Evolutionary conservation across 352 stramenopile species (phyloP).

Genomic region (Globisporangium solare): DNA sequence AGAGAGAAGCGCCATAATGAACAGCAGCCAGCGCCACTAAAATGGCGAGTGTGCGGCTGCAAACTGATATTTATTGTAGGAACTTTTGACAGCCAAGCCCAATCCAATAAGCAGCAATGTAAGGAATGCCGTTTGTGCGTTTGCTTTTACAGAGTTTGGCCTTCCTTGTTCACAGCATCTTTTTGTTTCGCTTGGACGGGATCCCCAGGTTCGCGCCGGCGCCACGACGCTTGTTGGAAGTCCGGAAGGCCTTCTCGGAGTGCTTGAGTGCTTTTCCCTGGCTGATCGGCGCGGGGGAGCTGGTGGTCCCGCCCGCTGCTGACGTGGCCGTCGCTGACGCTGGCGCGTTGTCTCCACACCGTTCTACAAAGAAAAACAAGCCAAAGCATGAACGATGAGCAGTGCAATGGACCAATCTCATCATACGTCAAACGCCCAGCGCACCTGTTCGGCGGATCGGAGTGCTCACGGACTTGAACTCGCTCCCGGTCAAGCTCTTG

Average conservation of each 20-base stretch:
- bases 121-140: not conserved
- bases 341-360: constrained; percentile 21
- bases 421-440: not conserved
- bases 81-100: not conserved
- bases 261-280: constrained; percentile 54
- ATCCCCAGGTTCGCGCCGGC: constrained; percentile 20
- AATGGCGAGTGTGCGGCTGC: not conserved
- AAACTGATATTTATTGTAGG: not conserved
- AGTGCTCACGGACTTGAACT: constrained; percentile 43
- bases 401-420: not conserved
- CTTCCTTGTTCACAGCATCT: constrained; percentile 20
- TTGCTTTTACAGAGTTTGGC: too few relatives aligned
- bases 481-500: constrained; percentile 43
- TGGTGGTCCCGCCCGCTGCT: constrained; percentile 9
- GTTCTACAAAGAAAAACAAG: constrained; percentile 18
- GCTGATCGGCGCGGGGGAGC: constrained; percentile 21
- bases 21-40: not conserved
- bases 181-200: constrained; percentile 58
- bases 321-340: constrained; percentile 5
- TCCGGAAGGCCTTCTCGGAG: constrained; percentile 44
- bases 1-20: not conserved
- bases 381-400: not conserved
- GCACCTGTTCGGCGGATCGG: constrained; percentile 32
- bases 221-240: constrained; percentile 40
- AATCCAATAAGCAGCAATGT: not conserved